Conservation (phyloP, 2,329 filamentous ascomycete genomes). For the Xylariaceae sp. region DNA sequence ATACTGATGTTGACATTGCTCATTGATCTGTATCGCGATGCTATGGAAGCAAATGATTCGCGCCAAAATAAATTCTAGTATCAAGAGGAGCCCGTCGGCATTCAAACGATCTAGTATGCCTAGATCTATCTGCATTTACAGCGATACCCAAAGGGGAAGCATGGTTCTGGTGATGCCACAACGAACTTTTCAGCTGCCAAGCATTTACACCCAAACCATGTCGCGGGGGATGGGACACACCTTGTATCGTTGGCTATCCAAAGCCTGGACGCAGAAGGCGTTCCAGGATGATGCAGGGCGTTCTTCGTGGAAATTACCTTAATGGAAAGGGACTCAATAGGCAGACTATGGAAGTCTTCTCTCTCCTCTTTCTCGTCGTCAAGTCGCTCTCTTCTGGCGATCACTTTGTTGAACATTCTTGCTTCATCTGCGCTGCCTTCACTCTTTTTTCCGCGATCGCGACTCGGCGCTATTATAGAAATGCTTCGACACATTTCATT, state of each 20-base stretch:
- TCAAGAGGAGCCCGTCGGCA: no score
- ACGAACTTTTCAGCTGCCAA: slow-evolving; percentile 16
- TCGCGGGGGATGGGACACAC: slow-evolving; percentile 2
- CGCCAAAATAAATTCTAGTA: no score
- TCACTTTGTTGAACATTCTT: neutral
- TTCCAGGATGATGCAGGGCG: slow-evolving; percentile 7
- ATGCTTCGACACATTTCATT: slow-evolving; percentile 12
- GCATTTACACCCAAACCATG: neutral
- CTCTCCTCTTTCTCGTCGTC: slow-evolving; percentile 1
- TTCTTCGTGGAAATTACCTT: neutral
- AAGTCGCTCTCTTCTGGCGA: slow-evolving; percentile 6
- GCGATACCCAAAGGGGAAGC: no score
- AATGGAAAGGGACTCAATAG: neutral
- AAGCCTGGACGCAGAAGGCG: slow-evolving; percentile 2
- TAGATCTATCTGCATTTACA: no score
- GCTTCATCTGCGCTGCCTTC: slow-evolving; percentile 1
- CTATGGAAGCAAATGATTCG: no score
- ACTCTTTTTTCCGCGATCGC: slow-evolving; percentile 7
- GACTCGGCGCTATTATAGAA: slow-evolving; percentile 2
- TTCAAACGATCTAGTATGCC: no score
- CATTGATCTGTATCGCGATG: no score
- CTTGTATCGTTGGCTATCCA: slow-evolving; percentile 7
- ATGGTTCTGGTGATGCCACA: no score
- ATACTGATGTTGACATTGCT: no score
- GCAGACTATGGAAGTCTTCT: neutral